Percentiles rank a stretch among this genome's conserved stretches.
Evolutionary conservation across 345 rosid genomes (phyloP).

Genomic region (Heritiera littoralis): DNA sequence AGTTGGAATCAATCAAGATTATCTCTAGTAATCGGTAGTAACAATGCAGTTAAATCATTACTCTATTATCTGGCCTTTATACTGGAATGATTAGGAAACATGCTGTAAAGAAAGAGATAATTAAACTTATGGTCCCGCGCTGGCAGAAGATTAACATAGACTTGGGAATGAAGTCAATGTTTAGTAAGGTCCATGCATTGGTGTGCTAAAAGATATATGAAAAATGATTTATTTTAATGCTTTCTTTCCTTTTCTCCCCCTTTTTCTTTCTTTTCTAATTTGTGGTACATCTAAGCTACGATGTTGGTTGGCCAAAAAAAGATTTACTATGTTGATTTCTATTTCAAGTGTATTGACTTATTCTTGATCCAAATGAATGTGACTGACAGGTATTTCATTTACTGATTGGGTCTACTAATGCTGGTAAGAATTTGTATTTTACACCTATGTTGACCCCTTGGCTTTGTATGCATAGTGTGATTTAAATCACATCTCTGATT

Average conservation of each 20-base stretch:
- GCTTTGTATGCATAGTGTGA: not conserved
- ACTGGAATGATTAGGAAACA: not conserved
- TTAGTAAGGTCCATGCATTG: not conserved
- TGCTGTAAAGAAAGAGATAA: not conserved
- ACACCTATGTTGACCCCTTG: conserved; percentile 14
- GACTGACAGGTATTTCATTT: conserved; percentile 64
- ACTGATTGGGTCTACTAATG: conserved; percentile 56
- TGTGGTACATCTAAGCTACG: not conserved
- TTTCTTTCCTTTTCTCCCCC: not conserved
- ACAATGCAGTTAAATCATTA: conserved; percentile 3
- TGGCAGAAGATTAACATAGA: not conserved
- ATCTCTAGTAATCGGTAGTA: not conserved
- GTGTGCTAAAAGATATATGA: not conserved
- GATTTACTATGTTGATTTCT: conserved; percentile 6
- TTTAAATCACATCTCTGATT: conserved; percentile 11
- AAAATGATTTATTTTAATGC: not conserved
- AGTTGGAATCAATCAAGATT: no score
- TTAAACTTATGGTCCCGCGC: not conserved
- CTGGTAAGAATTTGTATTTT: conserved; percentile 40
- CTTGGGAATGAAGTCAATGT: not conserved
- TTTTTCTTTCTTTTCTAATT: not conserved
- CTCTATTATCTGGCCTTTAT: not conserved
- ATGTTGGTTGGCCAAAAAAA: no score
- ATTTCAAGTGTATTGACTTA: conserved; percentile 14
- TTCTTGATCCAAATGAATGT: conserved; percentile 23